A percentile compares a stretch with the other conserved stretches of the same genome.
These are phyloP conservation scores for Bipolaris cookei DNA, from an alignment of 2,329 filamentous ascomycete genomes.

Conservation along the genomic window DNA sequence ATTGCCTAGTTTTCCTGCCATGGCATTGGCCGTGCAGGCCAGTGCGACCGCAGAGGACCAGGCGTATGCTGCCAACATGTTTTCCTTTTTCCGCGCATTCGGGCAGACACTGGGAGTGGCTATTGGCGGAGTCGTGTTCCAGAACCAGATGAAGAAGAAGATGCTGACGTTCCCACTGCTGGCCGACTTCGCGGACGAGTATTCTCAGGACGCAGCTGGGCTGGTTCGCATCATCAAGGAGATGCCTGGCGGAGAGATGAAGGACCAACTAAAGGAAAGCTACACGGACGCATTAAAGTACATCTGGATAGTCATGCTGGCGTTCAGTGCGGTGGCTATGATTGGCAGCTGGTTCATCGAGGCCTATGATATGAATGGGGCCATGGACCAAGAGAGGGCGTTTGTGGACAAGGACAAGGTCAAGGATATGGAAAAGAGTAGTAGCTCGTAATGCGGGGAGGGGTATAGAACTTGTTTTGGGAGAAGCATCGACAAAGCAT, in stretches of 20 bases:
- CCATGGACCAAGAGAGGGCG: slow-evolving; percentile 57
- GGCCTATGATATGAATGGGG: slow-evolving; percentile 54
- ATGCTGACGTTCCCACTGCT: slow-evolving; percentile 58
- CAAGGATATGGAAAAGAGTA: slow-evolving; percentile 29
- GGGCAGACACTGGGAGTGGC: slow-evolving; percentile 71
- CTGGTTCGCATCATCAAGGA: slow-evolving; percentile 65
- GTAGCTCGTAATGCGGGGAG: slow-evolving; percentile 4
- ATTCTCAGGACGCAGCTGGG: slow-evolving; percentile 64
- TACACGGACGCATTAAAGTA: slow-evolving; percentile 62
- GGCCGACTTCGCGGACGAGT: slow-evolving; percentile 55
- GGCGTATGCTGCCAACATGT: slow-evolving; percentile 68
- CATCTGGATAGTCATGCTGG: slow-evolving; percentile 64
- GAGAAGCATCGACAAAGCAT: background rate
- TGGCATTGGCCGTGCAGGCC: slow-evolving; percentile 69
- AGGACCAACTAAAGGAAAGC: slow-evolving; percentile 50
- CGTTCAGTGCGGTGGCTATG: slow-evolving; percentile 58
- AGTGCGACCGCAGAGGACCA: slow-evolving; percentile 63
- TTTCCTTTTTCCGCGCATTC: slow-evolving; percentile 69
- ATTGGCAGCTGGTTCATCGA: slow-evolving; percentile 61
- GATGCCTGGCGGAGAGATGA: slow-evolving; percentile 58
- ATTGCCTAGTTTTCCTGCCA: slow-evolving; percentile 59
- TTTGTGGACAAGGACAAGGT: slow-evolving; percentile 50
- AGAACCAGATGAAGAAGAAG: slow-evolving; percentile 66
- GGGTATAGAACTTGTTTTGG: slow-evolving; percentile 1
- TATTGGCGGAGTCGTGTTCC: slow-evolving; percentile 71